Percentiles rank a stretch among this genome's conserved stretches.
Evolutionary conservation across 257 asterid genomes (phyloP).

Genomic region (Scutellaria barbata): DNA sequence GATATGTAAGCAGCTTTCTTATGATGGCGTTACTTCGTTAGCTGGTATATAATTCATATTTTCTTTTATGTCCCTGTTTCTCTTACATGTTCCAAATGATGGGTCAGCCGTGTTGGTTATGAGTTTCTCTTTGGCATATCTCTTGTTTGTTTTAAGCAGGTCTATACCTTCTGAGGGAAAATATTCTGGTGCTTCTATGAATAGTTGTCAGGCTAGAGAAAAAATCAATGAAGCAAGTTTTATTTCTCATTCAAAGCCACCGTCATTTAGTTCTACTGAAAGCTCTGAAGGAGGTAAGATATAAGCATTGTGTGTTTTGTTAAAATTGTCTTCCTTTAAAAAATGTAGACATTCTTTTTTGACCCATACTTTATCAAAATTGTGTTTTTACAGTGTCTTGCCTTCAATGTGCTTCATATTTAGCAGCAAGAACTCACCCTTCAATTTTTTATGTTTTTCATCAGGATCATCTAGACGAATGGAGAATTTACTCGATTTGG

Average conservation of each 20-base stretch:
- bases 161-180: constrained; percentile 46
- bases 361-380: not conserved
- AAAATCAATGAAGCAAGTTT: constrained; percentile 56
- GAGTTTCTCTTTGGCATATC: constrained; percentile 27
- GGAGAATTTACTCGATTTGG: constrained; percentile 60
- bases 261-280: constrained; percentile 71
- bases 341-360: constrained; percentile 2
- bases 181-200: constrained; percentile 38
- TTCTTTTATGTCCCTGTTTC: not conserved
- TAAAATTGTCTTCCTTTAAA: not conserved
- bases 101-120: constrained; percentile 12
- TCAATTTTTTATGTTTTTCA: constrained; percentile 25
- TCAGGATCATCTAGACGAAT: constrained; percentile 62
- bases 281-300: constrained; percentile 73
- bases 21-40: constrained; percentile 4
- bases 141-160: constrained; percentile 43
- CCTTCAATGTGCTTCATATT: constrained; percentile 1
- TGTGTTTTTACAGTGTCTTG: not conserved
- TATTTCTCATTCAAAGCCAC: constrained; percentile 58
- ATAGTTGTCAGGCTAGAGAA: constrained; percentile 43
- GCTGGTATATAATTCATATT: constrained; percentile 19
- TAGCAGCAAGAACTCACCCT: constrained; percentile 13
- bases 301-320: constrained; percentile 10
- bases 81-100: constrained; percentile 16
- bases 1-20: constrained; percentile 2